Base-by-base conservation (phyloP, 2,329 filamentous ascomycete genomes). In the Ophiostoma populinum region DNA sequence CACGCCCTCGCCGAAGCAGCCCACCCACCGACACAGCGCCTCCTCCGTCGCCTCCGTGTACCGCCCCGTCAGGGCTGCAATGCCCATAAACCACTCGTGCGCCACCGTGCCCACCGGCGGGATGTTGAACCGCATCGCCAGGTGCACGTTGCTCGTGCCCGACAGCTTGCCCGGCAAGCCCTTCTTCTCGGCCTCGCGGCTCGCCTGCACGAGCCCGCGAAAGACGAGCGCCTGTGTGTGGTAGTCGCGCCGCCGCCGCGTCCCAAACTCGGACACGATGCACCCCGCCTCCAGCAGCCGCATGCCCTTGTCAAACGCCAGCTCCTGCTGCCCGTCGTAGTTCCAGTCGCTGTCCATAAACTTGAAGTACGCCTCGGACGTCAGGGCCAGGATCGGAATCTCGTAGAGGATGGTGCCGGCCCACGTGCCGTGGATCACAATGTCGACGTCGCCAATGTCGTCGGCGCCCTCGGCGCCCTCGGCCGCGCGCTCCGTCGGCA, bases 71-170 rank as follows among this genome's bases (percentile, higher is more conserved):
- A 94, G 83, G 25, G 90, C 86, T 1, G 90, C 90, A 42, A 92
- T 87, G 27, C 83, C 86, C 90, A 98, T 98, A 62, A 94, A 95
- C 90, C 90, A 98, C 58, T 98, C 90, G 51, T 98, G 90, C 1
- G 90, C 90, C 2, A 74, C 69, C 0, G 90, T 98, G 5, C 90
- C 90, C 10, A 95, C 70, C 0, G 90, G 85, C 4, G 73, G 61
- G 30, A 94, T 72, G 29, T 73, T 75, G 56, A 92, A 87, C 48
- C 83, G 79, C 83, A 92, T 93, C 9, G 90, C 90, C 45, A 98
- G 73, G 53, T 95, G 87, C 4, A 98, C 90, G 50, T 98, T 98
- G 55, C 86, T 95, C 1, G 87, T 93, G 9, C 90, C 90, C 0
- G 77, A 71, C 31, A 95, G 65, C 51, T 75, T 78, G 8, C 87